phyloP scores from a whole-genome alignment of 495 filamentous ascomycete genomes.

The Aspergillus campestris region DNA sequence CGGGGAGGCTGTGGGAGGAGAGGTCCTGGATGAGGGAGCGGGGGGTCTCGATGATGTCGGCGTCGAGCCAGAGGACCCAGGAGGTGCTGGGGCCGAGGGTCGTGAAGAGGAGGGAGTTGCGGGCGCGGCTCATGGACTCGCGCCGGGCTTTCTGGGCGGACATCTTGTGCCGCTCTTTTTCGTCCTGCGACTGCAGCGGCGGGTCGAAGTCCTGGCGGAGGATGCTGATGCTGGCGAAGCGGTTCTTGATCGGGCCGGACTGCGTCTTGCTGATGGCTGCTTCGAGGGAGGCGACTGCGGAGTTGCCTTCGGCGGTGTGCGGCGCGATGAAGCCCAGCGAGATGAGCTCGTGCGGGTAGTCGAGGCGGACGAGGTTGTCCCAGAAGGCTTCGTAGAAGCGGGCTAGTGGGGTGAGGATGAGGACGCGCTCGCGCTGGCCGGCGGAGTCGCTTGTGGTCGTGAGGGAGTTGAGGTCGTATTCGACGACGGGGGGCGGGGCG shows the following conservation, averaged over 20 bases:
- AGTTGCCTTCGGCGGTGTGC: constrained; percentile 79
- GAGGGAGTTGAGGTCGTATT: constrained; percentile 89
- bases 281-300: constrained; percentile 72
- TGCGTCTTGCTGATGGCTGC: constrained; percentile 79
- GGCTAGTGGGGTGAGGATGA: constrained; percentile 87
- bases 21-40: constrained; percentile 85
- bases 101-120: constrained; percentile 94
- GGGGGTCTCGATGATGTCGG: constrained; percentile 87
- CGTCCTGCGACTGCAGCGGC: constrained; percentile 68
- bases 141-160: constrained; percentile 78
- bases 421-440: constrained; percentile 71
- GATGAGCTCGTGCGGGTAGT: constrained; percentile 89
- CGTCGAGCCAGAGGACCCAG: constrained; percentile 95
- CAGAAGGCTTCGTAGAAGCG: constrained; percentile 92
- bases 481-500: constrained; percentile 77
- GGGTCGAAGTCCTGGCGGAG: constrained; percentile 92
- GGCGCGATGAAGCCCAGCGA: constrained; percentile 95
- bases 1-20: constrained; percentile 71
- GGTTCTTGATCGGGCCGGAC: constrained; percentile 62
- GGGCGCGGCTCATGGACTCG: constrained; percentile 83
- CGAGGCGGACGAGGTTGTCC: constrained; percentile 80
- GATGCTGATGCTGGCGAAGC: constrained; percentile 89
- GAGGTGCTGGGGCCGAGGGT: constrained; percentile 87
- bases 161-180: constrained; percentile 84
- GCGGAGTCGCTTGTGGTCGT: constrained; percentile 69